Evolutionary conservation across 768 basidiomycete genomes (phyloP), one percentile per base, ranked within the genome.

Genomic region (Goffeauzyma gilvescens): DNA sequence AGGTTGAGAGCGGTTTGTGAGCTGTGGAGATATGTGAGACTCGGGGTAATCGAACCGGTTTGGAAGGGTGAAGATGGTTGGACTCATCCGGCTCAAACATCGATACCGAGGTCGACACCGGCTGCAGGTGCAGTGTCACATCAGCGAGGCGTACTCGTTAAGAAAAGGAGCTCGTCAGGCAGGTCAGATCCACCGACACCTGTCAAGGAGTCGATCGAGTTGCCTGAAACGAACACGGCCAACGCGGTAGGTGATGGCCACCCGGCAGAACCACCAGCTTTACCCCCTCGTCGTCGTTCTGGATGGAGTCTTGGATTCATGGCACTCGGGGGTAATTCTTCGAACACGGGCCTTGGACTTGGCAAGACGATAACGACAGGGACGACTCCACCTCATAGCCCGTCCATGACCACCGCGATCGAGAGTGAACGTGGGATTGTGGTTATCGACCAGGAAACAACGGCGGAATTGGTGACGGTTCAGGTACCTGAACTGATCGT

Each of bases 1-100:
- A 74, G 87, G 6, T 68, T 93, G 15, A 75, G 86, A 10, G 71
- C 78, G 27, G 84, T 86, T n/a, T 89, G 85, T 62, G 79, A 78
- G 4, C 66, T 90, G 12, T 93, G 86, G 85, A 75, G 79, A 14
- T 90, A 82, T 54, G 76, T 90, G 38, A 74, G 84, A 18, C 76
- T 74, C 0, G 75, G 79, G 8, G 68, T 93, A 41, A 69, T 90
- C 15, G 83, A 86, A 46, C 79, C 77, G 51, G 67, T 90, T 5
- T 93, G 87, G 87, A 79, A 84, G 43, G 86, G 89, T 49, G 81
- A 78, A 44, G 61, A 63, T 40, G 55, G 55, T 9, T 51, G 44
- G 33, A 39, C 39, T 30, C 18, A 44, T 17, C 18, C 36, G 15
- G 15, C n/a, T 38, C 23, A 26, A 32, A 15, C 27, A 13, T 35